Conservation (phyloP, 2,329 filamentous ascomycete species). For the Dactylellina parvicollis region DNA sequence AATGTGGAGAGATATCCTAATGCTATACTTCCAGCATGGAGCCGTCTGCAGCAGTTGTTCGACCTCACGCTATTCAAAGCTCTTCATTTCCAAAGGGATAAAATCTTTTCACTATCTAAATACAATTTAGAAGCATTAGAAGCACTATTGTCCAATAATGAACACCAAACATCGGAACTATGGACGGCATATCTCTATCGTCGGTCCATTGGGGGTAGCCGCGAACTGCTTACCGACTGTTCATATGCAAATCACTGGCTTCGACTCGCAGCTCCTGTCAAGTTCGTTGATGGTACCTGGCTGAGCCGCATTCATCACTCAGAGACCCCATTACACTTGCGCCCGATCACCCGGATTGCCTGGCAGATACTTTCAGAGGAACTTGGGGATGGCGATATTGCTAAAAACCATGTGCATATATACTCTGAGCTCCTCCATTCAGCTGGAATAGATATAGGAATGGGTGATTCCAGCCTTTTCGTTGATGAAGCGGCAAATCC, state of each 20-base stretch:
- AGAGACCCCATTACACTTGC: slow-evolving; percentile 62
- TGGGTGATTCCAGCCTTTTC: slow-evolving; percentile 58
- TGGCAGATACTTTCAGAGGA: slow-evolving; percentile 67
- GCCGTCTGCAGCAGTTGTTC: slow-evolving; percentile 4
- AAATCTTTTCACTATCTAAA: slow-evolving; percentile 59
- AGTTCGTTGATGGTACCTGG: slow-evolving; percentile 66
- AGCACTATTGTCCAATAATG: slow-evolving; percentile 60
- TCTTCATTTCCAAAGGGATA: slow-evolving; percentile 33
- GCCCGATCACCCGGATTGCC: slow-evolving; percentile 62
- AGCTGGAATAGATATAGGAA: slow-evolving; percentile 58
- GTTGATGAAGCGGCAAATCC: slow-evolving; percentile 60
- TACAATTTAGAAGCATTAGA: slow-evolving; percentile 59
- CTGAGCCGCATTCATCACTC: slow-evolving; percentile 64
- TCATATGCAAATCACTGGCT: slow-evolving; percentile 63
- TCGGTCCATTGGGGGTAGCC: slow-evolving; percentile 59
- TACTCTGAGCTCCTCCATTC: slow-evolving; percentile 59
- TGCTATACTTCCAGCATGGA: not conserved
- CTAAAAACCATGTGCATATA: slow-evolving; percentile 64
- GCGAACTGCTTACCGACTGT: slow-evolving; percentile 61
- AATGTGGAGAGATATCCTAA: slow-evolving; percentile 9
- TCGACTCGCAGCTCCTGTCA: slow-evolving; percentile 62
- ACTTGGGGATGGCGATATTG: slow-evolving; percentile 65
- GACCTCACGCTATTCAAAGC: slow-evolving; percentile 27
- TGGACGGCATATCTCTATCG: slow-evolving; percentile 61
- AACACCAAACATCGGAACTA: slow-evolving; percentile 58